Conservation (phyloP, 1,284 basidiomycete genomes). For the Microbotryum intermedium region DNA sequence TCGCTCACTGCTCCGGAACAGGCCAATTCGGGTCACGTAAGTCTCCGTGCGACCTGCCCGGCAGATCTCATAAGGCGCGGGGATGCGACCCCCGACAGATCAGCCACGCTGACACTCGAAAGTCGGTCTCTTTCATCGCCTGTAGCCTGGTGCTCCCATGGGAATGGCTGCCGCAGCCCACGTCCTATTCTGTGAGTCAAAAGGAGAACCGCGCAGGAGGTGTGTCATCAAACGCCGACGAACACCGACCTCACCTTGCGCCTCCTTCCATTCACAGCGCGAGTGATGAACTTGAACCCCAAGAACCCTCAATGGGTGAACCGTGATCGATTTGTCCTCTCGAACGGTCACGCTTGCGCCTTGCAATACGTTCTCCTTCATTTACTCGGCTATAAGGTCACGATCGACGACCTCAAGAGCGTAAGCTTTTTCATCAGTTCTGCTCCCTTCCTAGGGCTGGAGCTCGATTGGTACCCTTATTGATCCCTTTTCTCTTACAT, state of each 20-base stretch:
- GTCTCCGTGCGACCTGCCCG: conserved; percentile 41
- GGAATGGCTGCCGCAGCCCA: conserved; percentile 64
- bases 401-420: conserved; percentile 71
- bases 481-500: neutral
- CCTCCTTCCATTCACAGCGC: conserved; percentile 36
- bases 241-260: conserved; percentile 46
- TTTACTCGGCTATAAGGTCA: conserved; percentile 71
- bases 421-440: conserved; percentile 48
- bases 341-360: conserved; percentile 55
- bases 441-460: neutral
- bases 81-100: neutral
- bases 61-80: neutral
- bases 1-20: conserved; percentile 39
- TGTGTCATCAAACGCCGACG: neutral
- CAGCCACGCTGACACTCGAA: neutral
- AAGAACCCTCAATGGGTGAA: conserved; percentile 85
- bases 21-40: conserved; percentile 88
- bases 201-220: neutral
- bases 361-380: conserved; percentile 71
- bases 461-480: neutral
- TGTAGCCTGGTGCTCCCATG: conserved; percentile 63
- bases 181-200: conserved; percentile 50
- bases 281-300: conserved; percentile 54
- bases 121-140: neutral
- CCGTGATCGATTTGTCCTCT: conserved; percentile 79